Conservation (phyloP, 257 asterid genomes). For the Ocimum tenuiflorum region DNA sequence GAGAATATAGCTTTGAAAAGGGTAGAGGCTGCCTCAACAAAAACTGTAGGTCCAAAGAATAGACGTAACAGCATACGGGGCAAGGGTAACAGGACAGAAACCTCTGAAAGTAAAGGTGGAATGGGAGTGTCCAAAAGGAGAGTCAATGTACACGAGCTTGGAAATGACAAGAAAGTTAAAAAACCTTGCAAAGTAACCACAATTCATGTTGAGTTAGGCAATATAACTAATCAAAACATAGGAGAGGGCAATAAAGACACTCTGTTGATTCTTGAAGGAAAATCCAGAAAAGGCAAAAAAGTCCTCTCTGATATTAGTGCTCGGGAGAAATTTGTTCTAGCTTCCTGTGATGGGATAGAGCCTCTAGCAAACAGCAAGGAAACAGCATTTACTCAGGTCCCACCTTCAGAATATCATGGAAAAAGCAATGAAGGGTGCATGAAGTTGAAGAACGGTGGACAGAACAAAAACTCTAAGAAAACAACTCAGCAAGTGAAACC, state of each 20-base stretch:
- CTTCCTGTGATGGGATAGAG: conserved; percentile 25
- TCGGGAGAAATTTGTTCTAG: conserved; percentile 12
- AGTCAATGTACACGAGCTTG: conserved; percentile 16
- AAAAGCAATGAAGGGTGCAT: conserved; percentile 18
- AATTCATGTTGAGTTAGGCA: conserved; percentile 24
- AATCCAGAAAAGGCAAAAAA: conserved; percentile 21
- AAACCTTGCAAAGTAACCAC: conserved; percentile 26
- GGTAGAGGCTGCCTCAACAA: conserved; percentile 19
- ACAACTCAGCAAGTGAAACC: conserved; percentile 12
- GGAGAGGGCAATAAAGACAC: conserved; percentile 19
- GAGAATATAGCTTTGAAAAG: conserved; percentile 20
- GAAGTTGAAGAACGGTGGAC: conserved; percentile 18
- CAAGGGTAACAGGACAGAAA: conserved; percentile 20
- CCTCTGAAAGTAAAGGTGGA: conserved; percentile 8
- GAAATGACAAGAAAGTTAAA: conserved; percentile 38
- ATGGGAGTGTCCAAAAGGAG: conserved; percentile 23
- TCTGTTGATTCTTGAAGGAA: conserved; percentile 17
- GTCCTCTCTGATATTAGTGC: conserved; percentile 20
- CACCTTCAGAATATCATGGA: conserved; percentile 29
- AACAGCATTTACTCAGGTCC: conserved; percentile 9
- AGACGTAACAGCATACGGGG: conserved; percentile 18
- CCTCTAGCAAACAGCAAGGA: conserved; percentile 15
- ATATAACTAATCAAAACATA: conserved; percentile 11
- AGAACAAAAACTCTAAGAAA: conserved; percentile 15
- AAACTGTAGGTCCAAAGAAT: conserved; percentile 14